These are phyloP conservation scores for Euphrasia confusa DNA, from an alignment of 257 asterid species.

Conservation along the genomic window DNA sequence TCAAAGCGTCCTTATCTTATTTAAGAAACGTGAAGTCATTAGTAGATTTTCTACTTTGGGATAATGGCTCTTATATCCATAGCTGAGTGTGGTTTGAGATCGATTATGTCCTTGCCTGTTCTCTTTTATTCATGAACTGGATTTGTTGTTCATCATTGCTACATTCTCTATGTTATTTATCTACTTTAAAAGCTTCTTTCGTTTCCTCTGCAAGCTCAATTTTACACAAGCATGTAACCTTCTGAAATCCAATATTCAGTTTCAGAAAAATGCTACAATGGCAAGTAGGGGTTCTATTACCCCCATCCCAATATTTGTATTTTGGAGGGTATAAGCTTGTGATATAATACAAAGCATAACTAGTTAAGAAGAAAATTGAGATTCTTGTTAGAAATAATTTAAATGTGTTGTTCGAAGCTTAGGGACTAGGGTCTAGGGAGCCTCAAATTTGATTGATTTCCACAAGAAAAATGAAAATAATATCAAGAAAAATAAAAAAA, in stretches of 20 bases:
- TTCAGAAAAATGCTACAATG: not conserved
- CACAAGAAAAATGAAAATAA: not conserved
- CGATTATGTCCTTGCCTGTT: not conserved
- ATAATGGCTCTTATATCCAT: not conserved
- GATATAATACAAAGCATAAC: not conserved
- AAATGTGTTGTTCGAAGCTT: not conserved
- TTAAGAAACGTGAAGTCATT: not conserved
- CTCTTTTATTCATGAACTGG: not conserved
- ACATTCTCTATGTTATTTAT: not conserved
- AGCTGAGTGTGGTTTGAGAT: not conserved
- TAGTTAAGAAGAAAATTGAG: not conserved
- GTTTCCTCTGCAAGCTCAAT: not conserved
- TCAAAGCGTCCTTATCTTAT: no score
- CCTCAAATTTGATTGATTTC: not conserved
- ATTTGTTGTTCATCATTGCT: not conserved
- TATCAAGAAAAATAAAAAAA: no score
- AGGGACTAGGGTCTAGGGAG: not conserved
- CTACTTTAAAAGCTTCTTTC: not conserved
- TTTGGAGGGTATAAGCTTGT: not conserved
- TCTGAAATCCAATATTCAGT: not conserved
- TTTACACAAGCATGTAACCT: conserved; percentile 2
- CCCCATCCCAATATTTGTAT: not conserved
- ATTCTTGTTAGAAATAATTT: not conserved
- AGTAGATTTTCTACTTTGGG: not conserved
- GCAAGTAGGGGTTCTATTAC: not conserved